phyloP scores from a whole-genome alignment of 768 basidiomycete species.

The Calocybe indica region DNA sequence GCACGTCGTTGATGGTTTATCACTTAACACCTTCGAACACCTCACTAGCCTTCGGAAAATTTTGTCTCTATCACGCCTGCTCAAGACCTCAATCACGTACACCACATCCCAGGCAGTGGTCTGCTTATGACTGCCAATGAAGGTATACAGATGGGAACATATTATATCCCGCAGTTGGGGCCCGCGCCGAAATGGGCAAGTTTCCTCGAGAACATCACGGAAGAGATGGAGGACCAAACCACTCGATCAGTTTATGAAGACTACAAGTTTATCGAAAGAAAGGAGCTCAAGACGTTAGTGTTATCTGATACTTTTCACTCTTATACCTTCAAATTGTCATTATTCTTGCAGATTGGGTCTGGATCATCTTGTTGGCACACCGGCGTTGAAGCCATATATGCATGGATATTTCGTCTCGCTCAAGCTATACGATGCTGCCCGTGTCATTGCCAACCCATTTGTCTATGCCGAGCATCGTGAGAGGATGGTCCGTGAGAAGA shows the following conservation, averaged over 20 bases:
- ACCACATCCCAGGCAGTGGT: slow-evolving; percentile 86
- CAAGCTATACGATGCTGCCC: slow-evolving; percentile 92
- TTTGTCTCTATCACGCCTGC: slow-evolving; percentile 92
- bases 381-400: slow-evolving; percentile 98
- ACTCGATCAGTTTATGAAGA: slow-evolving; percentile 84
- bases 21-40: slow-evolving; percentile 4
- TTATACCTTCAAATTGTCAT: neutral
- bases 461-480: slow-evolving; percentile 94
- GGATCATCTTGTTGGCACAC: slow-evolving; percentile 91
- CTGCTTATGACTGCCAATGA: slow-evolving; percentile 92
- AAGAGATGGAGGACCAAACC: slow-evolving; percentile 93
- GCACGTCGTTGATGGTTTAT: neutral
- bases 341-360: slow-evolving; percentile 67
- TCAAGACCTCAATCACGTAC: slow-evolving; percentile 83
- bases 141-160: slow-evolving; percentile 92
- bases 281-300: slow-evolving; percentile 78
- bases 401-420: slow-evolving; percentile 98
- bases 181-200: slow-evolving; percentile 96
- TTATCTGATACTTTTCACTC: slow-evolving; percentile 4
- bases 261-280: slow-evolving; percentile 92
- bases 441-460: slow-evolving; percentile 93
- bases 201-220: slow-evolving; percentile 97
- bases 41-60: slow-evolving; percentile 68
- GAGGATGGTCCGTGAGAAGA: slow-evolving; percentile 77
- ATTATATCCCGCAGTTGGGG: slow-evolving; percentile 93